Evolutionary conservation across 352 stramenopile genomes (phyloP), one percentile per base, ranked within the genome.

Genomic region (Globisporangium carolinianum): DNA sequence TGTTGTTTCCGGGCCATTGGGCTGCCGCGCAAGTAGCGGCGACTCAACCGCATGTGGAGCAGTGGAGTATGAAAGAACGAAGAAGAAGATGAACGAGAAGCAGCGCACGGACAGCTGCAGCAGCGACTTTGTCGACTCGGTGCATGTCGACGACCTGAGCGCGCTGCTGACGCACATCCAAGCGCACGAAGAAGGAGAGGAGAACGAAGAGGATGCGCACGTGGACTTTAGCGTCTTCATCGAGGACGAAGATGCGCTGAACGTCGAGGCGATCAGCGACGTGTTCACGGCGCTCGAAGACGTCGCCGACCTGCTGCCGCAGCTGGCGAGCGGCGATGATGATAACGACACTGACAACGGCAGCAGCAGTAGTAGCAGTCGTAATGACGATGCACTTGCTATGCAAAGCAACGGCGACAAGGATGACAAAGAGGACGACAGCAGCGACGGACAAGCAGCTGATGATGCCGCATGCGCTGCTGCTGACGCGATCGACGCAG

Each of bases 191-290:
- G 61, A 58, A 43, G 53, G 46, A 15, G 55, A 62, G 5, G 58
- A 53, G 11, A 15, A 17, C 14, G 42, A 15, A 47, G 42, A 47
- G 11, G 42, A 47, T 17, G 42, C 14, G 11, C 42, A 15, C 12
- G 61, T 77, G 58, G 71, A 85, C 55, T 81, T 78, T 38, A 69
- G 71, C 53, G 62, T 82, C 10, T 72, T 83, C 37, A 62, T 82
- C 9, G 68, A 85, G 55, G 69, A 72, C 9, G 69, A 83, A 11
- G 73, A 86, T 51, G 73, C 67, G 55, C 51, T 79, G 17, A 79
- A 83, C 48, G 66, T 83, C 46, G 77, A 87, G 51, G 72, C 84
- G 59, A 73, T 84, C 51, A 81, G 68, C 59, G 71, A 83, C 47
- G 63, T 79, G 35, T 79, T 83, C 48, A 68, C 72, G 51, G 54